A percentile compares a stretch with the other conserved stretches of the same genome.
These are phyloP conservation scores for Lobosporangium transversale DNA, from an alignment of 192 early-diverging fungal genomes.

Conservation along the genomic window DNA sequence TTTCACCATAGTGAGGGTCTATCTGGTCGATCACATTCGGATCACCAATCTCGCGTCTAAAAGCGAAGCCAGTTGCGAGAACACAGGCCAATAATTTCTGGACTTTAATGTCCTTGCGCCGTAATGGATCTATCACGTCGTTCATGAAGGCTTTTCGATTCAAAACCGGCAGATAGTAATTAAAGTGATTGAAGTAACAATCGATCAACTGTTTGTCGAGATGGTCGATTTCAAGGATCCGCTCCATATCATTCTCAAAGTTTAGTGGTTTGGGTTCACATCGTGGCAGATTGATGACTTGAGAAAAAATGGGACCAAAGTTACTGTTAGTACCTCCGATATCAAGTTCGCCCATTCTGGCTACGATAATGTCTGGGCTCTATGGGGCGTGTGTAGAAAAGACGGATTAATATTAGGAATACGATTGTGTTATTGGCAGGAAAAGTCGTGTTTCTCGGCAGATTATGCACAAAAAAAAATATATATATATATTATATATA, in stretches of 20 bases:
- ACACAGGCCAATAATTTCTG: constrained; percentile 48
- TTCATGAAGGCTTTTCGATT: constrained; percentile 37
- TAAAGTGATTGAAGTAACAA: constrained; percentile 51
- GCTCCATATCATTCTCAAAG: constrained; percentile 31
- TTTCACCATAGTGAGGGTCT: constrained; percentile 36
- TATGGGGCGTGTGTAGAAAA: background rate
- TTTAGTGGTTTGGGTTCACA: constrained; percentile 33
- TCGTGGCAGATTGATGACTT: constrained; percentile 50
- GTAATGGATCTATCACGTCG: constrained; percentile 9
- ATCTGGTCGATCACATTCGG: constrained; percentile 26
- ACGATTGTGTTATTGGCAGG: too few relatives aligned
- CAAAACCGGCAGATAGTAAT: constrained; percentile 46
- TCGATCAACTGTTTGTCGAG: constrained; percentile 36
- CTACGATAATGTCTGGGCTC: constrained; percentile 39
- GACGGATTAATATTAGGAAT: background rate
- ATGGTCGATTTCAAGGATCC: constrained; percentile 4
- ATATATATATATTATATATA: background rate
- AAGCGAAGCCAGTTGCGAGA: constrained; percentile 42
- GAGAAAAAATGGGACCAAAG: constrained; percentile 45
- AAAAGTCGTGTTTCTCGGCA: too few relatives aligned
- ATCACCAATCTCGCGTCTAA: constrained; percentile 38
- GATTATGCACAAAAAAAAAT: background rate
- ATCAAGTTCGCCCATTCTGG: constrained; percentile 26
- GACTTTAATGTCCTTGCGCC: constrained; percentile 7
- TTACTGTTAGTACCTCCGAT: constrained; percentile 47